Base-by-base conservation (phyloP, 2,329 filamentous ascomycete genomes). In the Dothidotthia symphoricarpi region DNA sequence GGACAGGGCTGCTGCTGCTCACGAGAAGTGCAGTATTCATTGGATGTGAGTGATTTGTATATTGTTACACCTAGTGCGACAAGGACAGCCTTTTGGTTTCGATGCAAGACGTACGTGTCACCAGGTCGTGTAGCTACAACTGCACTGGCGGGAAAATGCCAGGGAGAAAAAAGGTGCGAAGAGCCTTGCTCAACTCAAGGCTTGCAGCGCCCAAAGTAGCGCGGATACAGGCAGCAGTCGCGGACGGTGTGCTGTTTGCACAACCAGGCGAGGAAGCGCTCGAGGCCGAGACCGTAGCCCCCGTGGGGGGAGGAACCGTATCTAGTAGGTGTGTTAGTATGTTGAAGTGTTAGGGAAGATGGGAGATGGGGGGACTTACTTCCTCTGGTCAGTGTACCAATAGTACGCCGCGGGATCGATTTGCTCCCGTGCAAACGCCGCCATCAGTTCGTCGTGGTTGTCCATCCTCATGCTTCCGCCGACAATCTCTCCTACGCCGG, bases 331-430 rank as follows among this genome's bases (percentile, higher is more conserved):
- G 12, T 38, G 43, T 64, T 45, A 64, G 56, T 30, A 34, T 35
- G 25, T 16, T 24, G 34, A 8, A 22, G 19, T 22, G n/a, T 25
- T 26, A 7, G 31, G 24, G 14, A 16, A n/a, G 37, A 28, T 17
- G 15, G 14, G 15, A n/a, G 29, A 12, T 9, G 31, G 24, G 29
- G 31, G 13, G 16, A 81, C 84, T 75, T 71, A 90, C 87, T 93
- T 95, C 65, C 90, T 78, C 79, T 95, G 89, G 72, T 96, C 93
- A 22, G 89, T 94, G 74, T 97, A 98, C 93, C 93, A 98, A 77
- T 94, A 97, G 73, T 97, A 97, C 30, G 85, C 83, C 55, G 79
- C 80, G 14, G 89, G 81, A 57, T 87, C 82, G 66, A 97, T 94
- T 27, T 84, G 85, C 70, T 96, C 86, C 47, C 85, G 81, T 69